phyloP scores from a whole-genome alignment of 176 grass and related monocot genomes.

The Alopecurus myosuroides region DNA sequence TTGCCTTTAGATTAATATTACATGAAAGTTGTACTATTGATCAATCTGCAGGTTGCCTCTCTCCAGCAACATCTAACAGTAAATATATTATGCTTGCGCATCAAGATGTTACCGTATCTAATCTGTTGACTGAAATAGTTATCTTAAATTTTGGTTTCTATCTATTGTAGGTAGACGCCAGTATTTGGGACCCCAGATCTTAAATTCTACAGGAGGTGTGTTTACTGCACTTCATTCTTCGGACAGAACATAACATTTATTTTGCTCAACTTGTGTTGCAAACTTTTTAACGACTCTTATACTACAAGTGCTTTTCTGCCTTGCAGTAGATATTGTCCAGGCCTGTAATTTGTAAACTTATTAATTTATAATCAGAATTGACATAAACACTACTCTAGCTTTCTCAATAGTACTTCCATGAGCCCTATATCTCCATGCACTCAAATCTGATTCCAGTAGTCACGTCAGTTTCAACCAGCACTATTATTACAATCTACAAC shows the following conservation, averaged over 20 bases:
- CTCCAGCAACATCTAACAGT: neutral
- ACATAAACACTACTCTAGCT: neutral
- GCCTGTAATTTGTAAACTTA: neutral
- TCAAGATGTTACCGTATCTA: neutral
- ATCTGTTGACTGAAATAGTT: slow-evolving; percentile 5
- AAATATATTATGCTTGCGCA: slow-evolving; percentile 10
- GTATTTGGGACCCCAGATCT: neutral
- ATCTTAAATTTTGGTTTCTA: neutral
- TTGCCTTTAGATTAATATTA: neutral
- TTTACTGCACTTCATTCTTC: neutral
- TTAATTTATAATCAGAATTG: neutral
- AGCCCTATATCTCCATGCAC: neutral
- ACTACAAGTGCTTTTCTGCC: neutral
- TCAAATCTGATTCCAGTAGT: neutral
- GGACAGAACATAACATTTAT: neutral
- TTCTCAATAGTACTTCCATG: neutral
- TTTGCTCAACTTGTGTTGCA: neutral
- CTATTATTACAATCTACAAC: neutral
- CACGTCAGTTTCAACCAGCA: neutral
- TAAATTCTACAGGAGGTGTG: neutral
- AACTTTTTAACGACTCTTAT: neutral
- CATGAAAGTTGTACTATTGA: neutral
- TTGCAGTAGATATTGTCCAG: neutral
- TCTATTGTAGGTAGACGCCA: neutral
- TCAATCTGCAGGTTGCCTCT: slow-evolving; percentile 7